Evolutionary conservation across 2,329 filamentous ascomycete genomes (phyloP).

Genomic region (Penicillium freii): DNA sequence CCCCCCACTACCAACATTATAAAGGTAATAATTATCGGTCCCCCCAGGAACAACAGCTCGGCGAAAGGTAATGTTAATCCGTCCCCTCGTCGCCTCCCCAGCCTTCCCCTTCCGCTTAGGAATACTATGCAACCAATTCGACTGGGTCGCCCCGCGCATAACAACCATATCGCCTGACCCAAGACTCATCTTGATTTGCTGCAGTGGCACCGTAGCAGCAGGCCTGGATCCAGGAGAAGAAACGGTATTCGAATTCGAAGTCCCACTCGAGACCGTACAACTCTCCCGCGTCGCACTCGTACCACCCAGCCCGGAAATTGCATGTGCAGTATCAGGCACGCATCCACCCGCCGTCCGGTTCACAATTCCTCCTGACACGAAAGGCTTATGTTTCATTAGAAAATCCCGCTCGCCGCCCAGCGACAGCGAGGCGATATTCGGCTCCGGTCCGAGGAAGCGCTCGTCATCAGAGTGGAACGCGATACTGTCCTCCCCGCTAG

Average conservation of each 20-base stretch:
- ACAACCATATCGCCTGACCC: constrained; percentile 73
- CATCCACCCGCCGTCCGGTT: constrained; percentile 19
- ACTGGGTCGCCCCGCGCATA: constrained; percentile 73
- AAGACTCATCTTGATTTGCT: constrained; percentile 54
- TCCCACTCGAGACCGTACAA: background rate
- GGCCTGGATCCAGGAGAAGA: background rate
- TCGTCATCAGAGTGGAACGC: constrained; percentile 80
- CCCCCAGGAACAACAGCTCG: constrained; percentile 68
- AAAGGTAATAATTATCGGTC: constrained; percentile 80
- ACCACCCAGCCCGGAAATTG: background rate
- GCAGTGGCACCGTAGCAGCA: constrained; percentile 16
- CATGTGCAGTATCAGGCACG: constrained; percentile 26
- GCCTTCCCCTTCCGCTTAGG: constrained; percentile 66
- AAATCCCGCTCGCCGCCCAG: constrained; percentile 73
- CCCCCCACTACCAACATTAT: constrained; percentile 71
- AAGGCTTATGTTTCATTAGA: constrained; percentile 73
- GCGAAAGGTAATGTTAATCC: constrained; percentile 77
- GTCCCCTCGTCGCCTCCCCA: constrained; percentile 58
- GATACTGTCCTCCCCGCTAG: constrained; percentile 72
- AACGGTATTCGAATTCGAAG: background rate
- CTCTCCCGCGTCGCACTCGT: background rate
- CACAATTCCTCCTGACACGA: constrained; percentile 20
- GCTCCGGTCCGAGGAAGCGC: constrained; percentile 66
- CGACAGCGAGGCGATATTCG: constrained; percentile 72
- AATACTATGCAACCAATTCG: constrained; percentile 73